Evolutionary conservation across 192 early-diverging fungal genomes (phyloP), one percentile per base, ranked within the genome.

Genomic region (Kappamyces sp.): DNA sequence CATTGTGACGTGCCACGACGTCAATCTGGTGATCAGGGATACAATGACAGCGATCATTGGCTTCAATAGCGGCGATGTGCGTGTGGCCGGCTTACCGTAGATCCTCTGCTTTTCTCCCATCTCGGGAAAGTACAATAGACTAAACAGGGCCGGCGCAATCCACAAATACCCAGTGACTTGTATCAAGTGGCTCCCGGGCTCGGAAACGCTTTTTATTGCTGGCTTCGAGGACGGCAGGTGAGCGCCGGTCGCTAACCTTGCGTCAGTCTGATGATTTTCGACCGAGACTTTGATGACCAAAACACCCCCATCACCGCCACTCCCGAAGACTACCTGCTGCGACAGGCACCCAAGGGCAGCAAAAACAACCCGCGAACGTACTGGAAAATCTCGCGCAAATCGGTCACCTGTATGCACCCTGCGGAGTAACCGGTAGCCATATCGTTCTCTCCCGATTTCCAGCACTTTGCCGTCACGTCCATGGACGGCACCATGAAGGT

Each of bases 101-200:
- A 49, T 60, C 39, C 45, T 96, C 32, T 88, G 86, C 81, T 94
- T 86, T 62, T 91, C 90, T 54, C 84, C 91, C 4, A 71, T 96
- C 5, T 79, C 85, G 39, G 90, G 90, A 59, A 91, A 91, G 63
- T 93, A 91, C 66, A 68, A 68, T 34, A 68, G 95, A 41, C 64
- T 90, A 30, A 98, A 96, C 65, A 88, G 89, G 61, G 79, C 85
- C 79, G 83, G 83, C 22, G 66, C 77, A 3, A 83, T 93, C 45
- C 79, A 78, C 45, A 73, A 70, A 41, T 67, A 79, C 6, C 68
- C 77, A 5, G 87, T 94, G 12, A 88, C 88, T 4, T 84, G 85
- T 66, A 76, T 96, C 2, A 84, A 83, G 70, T 98, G 95, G 93
- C 66, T 96, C 49, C 95, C 95, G 58, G 86, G 81, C 4, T 90